Evolutionary conservation across 192 early-diverging fungal species (phyloP).

Genomic region (Umbelopsis isabellina): DNA sequence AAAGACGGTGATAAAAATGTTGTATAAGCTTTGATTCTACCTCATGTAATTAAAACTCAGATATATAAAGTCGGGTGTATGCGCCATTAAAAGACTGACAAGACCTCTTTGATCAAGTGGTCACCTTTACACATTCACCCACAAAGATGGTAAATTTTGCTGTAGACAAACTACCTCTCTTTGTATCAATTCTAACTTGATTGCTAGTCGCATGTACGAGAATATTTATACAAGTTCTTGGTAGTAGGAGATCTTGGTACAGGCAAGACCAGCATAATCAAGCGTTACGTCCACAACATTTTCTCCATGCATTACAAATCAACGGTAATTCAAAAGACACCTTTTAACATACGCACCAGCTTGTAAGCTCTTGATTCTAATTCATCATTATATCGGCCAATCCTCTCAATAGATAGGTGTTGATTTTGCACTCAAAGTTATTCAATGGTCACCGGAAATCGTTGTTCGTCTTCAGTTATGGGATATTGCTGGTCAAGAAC

Average conservation of each 20-base stretch:
- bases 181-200: not conserved
- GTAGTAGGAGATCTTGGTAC: slow-evolving; percentile 63
- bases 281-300: slow-evolving; percentile 63
- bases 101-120: too few species aligned
- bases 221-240: slow-evolving; percentile 65
- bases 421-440: slow-evolving; percentile 63
- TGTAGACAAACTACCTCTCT: too few species aligned
- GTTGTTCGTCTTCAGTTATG: slow-evolving; percentile 62
- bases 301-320: slow-evolving; percentile 61
- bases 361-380: not conserved
- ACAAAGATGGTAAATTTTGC: too few species aligned
- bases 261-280: slow-evolving; percentile 65
- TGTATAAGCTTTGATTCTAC: not conserved
- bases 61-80: too few species aligned
- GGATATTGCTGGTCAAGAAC: slow-evolving; percentile 69
- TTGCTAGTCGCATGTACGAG: slow-evolving; percentile 40
- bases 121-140: too few species aligned
- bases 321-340: slow-evolving; percentile 45
- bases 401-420: slow-evolving; percentile 56
- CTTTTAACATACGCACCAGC: not conserved
- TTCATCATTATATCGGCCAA: not conserved
- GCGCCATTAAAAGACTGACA: too few species aligned
- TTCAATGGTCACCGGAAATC: slow-evolving; percentile 57
- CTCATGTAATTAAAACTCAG: too few species aligned
- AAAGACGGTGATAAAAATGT: not conserved